These are phyloP conservation scores for Helicostylum pulchrum DNA, from an alignment of 192 early-diverging fungal species.

Conservation along the genomic window DNA sequence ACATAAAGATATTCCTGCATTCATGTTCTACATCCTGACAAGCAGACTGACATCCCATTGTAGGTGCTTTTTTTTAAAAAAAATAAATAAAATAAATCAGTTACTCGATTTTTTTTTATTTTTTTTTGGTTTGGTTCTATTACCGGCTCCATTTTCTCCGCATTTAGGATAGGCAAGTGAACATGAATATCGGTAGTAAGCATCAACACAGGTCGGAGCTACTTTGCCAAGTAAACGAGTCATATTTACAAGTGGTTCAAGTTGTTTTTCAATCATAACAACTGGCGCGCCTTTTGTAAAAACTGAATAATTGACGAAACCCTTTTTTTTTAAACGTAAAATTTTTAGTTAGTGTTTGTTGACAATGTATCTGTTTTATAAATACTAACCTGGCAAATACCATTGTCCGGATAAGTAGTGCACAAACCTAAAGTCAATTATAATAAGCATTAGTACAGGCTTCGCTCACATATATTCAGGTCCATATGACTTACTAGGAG, in stretches of 20 bases:
- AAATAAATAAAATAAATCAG: too few species aligned
- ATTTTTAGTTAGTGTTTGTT: too few species aligned
- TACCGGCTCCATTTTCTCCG: neutral
- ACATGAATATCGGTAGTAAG: slow-evolving; percentile 34
- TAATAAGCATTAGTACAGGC: too few species aligned
- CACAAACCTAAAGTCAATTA: neutral
- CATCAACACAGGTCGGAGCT: slow-evolving; percentile 21
- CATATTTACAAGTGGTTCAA: neutral
- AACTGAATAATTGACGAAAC: slow-evolving; percentile 4
- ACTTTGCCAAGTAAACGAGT: slow-evolving; percentile 1
- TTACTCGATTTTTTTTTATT: too few species aligned
- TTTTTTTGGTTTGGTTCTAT: too few species aligned
- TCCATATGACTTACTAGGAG: slow-evolving; percentile 1
- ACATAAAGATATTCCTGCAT: slow-evolving; percentile 14
- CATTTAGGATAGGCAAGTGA: slow-evolving; percentile 35
- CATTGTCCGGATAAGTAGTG: slow-evolving; percentile 8
- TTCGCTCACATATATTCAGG: too few species aligned
- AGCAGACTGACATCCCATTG: slow-evolving; percentile 1
- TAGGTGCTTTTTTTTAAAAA: neutral
- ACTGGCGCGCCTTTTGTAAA: slow-evolving; percentile 15
- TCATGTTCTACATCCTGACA: neutral
- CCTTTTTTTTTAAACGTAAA: neutral
- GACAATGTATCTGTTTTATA: neutral
- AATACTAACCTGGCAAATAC: slow-evolving; percentile 5
- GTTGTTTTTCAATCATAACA: slow-evolving; percentile 8